Conservation (phyloP, 2,329 filamentous ascomycete genomes). For the Plectosphaerella sp. region DNA sequence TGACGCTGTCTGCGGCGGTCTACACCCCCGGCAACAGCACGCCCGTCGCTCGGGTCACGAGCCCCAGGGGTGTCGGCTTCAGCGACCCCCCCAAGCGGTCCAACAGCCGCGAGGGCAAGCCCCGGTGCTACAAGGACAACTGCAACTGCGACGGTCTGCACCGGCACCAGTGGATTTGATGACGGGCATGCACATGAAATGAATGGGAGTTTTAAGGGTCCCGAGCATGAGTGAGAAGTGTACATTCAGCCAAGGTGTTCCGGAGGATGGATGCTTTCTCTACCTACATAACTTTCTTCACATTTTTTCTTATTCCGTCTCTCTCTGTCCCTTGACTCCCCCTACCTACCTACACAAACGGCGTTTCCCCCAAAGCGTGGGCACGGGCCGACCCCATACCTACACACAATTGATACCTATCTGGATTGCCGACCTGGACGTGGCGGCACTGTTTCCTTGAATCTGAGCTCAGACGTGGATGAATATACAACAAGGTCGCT, state of each 20-base stretch:
- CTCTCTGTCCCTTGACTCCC: slow-evolving; percentile 15
- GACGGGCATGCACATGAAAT: neutral
- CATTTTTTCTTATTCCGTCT: slow-evolving; percentile 4
- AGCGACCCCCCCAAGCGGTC: slow-evolving; percentile 13
- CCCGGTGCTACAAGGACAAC: slow-evolving; percentile 11
- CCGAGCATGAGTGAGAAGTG: neutral
- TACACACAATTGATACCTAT: too few relatives aligned
- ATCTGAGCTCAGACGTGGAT: too few relatives aligned
- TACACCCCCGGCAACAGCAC: slow-evolving; percentile 39
- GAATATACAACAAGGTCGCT: too few relatives aligned
- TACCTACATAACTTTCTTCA: neutral
- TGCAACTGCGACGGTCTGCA: slow-evolving; percentile 11
- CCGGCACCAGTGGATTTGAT: slow-evolving; percentile 25
- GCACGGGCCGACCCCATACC: too few relatives aligned
- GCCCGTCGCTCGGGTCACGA: slow-evolving; percentile 32
- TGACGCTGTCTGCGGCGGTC: slow-evolving; percentile 46
- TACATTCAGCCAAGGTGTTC: slow-evolving; percentile 7
- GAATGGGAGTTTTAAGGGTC: neutral
- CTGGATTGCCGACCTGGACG: too few relatives aligned
- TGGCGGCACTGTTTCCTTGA: too few relatives aligned
- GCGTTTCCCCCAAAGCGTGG: too few relatives aligned
- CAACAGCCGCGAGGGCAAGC: slow-evolving; percentile 3
- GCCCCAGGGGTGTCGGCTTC: slow-evolving; percentile 39
- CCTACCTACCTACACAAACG: too few relatives aligned
- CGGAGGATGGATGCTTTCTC: neutral